Evolutionary conservation across 1,284 basidiomycete genomes (phyloP).

Genomic region (Xerocomus nothofagi): DNA sequence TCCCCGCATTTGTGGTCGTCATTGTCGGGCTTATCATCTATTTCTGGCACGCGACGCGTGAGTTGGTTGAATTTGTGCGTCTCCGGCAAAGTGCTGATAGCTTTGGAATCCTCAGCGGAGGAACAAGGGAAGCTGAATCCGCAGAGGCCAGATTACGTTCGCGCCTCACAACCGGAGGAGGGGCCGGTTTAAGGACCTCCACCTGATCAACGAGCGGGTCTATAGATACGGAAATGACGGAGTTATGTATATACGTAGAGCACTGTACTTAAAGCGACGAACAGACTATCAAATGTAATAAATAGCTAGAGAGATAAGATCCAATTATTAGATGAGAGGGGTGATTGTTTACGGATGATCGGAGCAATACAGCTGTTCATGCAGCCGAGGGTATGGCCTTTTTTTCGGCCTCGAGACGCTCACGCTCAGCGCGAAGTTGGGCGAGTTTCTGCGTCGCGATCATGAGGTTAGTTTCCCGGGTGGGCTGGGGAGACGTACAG

Average conservation of each 20-base stretch:
- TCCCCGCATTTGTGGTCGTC: constrained; percentile 69
- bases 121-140: constrained; percentile 71
- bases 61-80: constrained; percentile 33
- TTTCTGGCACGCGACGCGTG: constrained; percentile 81
- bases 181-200: constrained; percentile 17
- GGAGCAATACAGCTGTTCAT: constrained; percentile 23
- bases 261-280: neutral
- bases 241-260: neutral
- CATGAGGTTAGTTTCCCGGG: neutral
- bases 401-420: constrained; percentile 46
- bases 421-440: constrained; percentile 55
- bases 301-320: constrained; percentile 30
- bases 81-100: constrained; percentile 3
- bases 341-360: constrained; percentile 25
- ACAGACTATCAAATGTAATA: neutral
- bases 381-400: constrained; percentile 28
- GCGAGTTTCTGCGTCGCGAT: constrained; percentile 52
- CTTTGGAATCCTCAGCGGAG: constrained; percentile 52
- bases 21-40: constrained; percentile 74
- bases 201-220: neutral
- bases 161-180: constrained; percentile 28
- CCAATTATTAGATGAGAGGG: constrained; percentile 30
- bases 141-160: constrained; percentile 60
- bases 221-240: constrained; percentile 1
- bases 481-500: constrained; percentile 38